phyloP scores from a whole-genome alignment of 202 grass and related monocot genomes.

The Alloteropsis angusta region DNA sequence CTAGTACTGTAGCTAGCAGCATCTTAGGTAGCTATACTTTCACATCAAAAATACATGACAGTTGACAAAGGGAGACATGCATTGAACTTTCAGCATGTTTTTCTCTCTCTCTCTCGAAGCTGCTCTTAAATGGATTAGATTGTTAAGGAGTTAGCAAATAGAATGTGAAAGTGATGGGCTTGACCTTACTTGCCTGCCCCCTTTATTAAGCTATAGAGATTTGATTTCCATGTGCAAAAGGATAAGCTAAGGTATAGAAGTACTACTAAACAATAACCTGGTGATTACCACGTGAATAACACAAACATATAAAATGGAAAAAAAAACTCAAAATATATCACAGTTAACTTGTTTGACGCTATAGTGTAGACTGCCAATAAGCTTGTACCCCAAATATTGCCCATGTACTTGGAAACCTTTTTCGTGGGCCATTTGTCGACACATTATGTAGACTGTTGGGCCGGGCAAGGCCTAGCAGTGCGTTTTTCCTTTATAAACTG shows the following conservation, averaged over 20 bases:
- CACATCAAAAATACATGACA: background rate
- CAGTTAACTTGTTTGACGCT: background rate
- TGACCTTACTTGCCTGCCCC: background rate
- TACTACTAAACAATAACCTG: background rate
- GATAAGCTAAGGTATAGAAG: background rate
- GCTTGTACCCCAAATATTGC: background rate
- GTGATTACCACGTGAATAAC: background rate
- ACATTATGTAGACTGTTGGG: background rate
- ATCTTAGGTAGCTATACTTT: background rate
- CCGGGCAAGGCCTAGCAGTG: background rate
- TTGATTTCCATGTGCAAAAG: background rate
- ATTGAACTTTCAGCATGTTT: background rate
- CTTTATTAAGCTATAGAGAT: background rate
- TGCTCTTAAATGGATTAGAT: conserved; percentile 26
- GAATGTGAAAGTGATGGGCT: background rate
- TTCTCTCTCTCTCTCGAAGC: background rate
- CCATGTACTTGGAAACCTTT: background rate
- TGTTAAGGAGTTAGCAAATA: conserved; percentile 5
- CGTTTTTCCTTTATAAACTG: background rate
- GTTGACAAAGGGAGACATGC: background rate
- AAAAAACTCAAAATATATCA: background rate
- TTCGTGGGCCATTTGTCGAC: background rate
- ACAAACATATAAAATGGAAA: background rate
- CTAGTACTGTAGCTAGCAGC: background rate
- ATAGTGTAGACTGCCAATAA: background rate